Percentiles rank a stretch among this genome's conserved stretches.
Conservation (phyloP, 129 eudicot genomes). For the Ambrosia trifida region DNA sequence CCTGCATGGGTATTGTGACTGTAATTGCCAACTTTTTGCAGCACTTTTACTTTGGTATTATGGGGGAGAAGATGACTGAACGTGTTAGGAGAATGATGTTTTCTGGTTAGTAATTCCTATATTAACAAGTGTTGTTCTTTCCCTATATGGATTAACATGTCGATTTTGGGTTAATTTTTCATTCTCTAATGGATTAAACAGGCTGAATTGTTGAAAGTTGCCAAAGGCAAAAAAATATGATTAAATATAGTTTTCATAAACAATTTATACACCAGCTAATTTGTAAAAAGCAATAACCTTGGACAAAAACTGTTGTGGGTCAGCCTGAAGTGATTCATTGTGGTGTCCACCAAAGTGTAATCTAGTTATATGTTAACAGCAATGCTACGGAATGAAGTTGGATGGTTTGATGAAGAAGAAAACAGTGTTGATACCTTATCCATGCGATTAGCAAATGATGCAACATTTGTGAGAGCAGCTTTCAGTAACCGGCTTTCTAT, state of each 20-base stretch:
- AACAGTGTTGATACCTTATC: constrained; percentile 89
- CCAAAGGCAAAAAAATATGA: too few species aligned
- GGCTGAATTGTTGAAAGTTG: too few species aligned
- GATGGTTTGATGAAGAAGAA: constrained; percentile 98
- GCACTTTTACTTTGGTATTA: constrained; percentile 95
- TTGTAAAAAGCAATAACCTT: too few species aligned
- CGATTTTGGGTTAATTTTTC: not conserved
- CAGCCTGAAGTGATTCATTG: too few species aligned
- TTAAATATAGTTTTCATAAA: too few species aligned
- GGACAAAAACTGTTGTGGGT: too few species aligned
- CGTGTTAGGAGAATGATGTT: constrained; percentile 98
- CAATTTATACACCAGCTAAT: too few species aligned
- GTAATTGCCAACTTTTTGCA: constrained; percentile 90
- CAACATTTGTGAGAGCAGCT: constrained; percentile 97
- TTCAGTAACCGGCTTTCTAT: constrained; percentile 91
- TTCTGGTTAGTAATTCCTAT: constrained; percentile 56
- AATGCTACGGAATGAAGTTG: constrained; percentile 97
- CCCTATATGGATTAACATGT: constrained; percentile 8
- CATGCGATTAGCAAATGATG: constrained; percentile 98
- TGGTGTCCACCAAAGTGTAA: too few species aligned
- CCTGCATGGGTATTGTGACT: constrained; percentile 91
- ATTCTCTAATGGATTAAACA: too few species aligned
- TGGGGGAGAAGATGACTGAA: constrained; percentile 99
- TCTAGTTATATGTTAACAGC: constrained; percentile 44
- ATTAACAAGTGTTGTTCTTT: constrained; percentile 11